phyloP scores from a whole-genome alignment of 768 basidiomycete genomes.

The Boletus sensibilis region DNA sequence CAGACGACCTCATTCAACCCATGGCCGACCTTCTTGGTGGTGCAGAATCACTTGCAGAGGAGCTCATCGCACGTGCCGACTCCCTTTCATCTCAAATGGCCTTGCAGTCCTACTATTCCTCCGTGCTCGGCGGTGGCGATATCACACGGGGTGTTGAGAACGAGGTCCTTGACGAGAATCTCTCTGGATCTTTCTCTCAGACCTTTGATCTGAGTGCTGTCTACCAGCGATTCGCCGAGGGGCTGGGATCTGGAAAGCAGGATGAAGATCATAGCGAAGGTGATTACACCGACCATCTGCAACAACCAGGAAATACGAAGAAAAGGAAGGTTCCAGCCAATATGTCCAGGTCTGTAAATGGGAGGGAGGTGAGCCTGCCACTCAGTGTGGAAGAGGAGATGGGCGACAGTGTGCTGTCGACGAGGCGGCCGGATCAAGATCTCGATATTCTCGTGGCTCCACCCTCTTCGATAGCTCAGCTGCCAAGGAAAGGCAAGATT shows the following conservation, averaged over 20 bases:
- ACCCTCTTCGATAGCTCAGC: constrained; percentile 20
- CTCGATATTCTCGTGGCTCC: constrained; percentile 21
- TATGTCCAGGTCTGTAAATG: constrained; percentile 39
- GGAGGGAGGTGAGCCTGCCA: constrained; percentile 42
- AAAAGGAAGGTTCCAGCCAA: constrained; percentile 84
- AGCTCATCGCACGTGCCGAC: constrained; percentile 57
- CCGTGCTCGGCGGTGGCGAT: constrained; percentile 44
- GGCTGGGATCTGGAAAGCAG: constrained; percentile 33
- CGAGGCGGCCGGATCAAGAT: constrained; percentile 25
- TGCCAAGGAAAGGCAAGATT: constrained; percentile 44
- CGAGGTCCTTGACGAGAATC: constrained; percentile 18
- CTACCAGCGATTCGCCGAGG: constrained; percentile 27
- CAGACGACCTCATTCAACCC: constrained; percentile 31
- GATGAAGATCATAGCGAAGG: constrained; percentile 57
- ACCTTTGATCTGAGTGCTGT: constrained; percentile 29
- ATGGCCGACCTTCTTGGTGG: constrained; percentile 38
- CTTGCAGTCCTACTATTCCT: constrained; percentile 63
- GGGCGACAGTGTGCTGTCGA: constrained; percentile 29
- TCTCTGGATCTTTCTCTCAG: constrained; percentile 21
- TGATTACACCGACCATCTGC: constrained; percentile 67
- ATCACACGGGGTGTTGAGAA: constrained; percentile 37
- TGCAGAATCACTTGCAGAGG: constrained; percentile 52
- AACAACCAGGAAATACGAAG: constrained; percentile 82
- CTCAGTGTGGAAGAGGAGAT: constrained; percentile 46
- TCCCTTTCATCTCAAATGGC: constrained; percentile 57